Percentiles rank a stretch among this genome's conserved stretches.
Evolutionary conservation across 2,329 filamentous ascomycete species (phyloP).

Genomic region (Calycina marina): DNA sequence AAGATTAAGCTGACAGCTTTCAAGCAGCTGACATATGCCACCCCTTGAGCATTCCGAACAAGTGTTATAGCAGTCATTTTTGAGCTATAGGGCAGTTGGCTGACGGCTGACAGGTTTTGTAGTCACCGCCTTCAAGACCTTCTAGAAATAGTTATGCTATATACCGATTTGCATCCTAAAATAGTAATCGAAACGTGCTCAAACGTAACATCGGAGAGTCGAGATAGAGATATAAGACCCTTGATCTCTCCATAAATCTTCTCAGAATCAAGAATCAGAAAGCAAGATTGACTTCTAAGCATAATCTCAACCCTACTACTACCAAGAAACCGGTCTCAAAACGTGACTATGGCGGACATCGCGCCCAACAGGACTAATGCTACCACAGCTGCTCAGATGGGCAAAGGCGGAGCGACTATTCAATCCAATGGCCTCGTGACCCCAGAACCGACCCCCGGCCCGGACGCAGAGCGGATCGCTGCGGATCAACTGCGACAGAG

Average conservation of each 20-base stretch:
- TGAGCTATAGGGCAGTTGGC: no score
- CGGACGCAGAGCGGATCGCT: conserved; percentile 5
- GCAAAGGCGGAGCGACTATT: conserved; percentile 6
- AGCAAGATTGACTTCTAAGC: conserved; percentile 7
- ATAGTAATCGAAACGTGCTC: no score
- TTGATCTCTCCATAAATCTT: conserved; percentile 4
- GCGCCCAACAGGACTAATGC: conserved; percentile 5
- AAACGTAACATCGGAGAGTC: no score
- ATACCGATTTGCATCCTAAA: no score
- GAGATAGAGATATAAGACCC: conserved; percentile 7
- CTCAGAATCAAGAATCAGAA: conserved; percentile 4
- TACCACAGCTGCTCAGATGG: conserved; percentile 4
- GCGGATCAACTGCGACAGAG: conserved; percentile 6
- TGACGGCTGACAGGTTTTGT: no score
- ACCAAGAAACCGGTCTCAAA: conserved; percentile 7
- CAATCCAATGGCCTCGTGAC: conserved; percentile 7
- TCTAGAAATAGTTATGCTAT: no score
- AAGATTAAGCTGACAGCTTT: no score
- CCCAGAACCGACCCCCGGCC: conserved; percentile 4
- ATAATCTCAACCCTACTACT: no score
- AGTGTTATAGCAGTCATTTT: no score
- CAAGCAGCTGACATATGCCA: no score
- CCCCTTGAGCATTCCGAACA: no score
- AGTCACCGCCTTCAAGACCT: no score
- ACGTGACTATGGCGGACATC: conserved; percentile 7